phyloP scores from a whole-genome alignment of 768 basidiomycete species.

The Cyclocybe aegerita region DNA sequence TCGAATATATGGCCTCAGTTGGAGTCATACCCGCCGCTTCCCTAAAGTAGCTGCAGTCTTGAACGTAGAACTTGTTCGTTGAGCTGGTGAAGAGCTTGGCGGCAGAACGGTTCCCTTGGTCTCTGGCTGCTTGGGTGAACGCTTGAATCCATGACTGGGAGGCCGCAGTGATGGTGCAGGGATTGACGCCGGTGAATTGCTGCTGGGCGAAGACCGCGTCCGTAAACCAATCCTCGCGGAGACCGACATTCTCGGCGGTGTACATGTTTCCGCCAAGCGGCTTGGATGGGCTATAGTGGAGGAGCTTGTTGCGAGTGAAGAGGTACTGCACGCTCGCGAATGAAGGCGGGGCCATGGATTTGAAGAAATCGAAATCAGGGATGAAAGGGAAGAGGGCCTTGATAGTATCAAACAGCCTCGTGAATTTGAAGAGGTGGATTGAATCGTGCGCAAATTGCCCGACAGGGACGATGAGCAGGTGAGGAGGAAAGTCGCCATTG shows the following conservation, averaged over 20 bases:
- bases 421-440: no score
- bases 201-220: slow-evolving; percentile 30
- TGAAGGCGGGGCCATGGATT: no score
- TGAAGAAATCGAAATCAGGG: no score
- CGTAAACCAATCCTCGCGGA: slow-evolving; percentile 28
- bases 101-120: slow-evolving; percentile 13
- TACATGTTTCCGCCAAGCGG: slow-evolving; percentile 12
- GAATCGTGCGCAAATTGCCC: no score
- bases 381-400: no score
- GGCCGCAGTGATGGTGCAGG: slow-evolving; percentile 23
- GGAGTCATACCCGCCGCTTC: slow-evolving; percentile 8
- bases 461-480: no score
- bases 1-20: background rate
- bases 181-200: slow-evolving; percentile 27
- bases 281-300: no score
- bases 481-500: no score
- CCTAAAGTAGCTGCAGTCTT: slow-evolving; percentile 27
- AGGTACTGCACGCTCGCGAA: no score
- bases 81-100: slow-evolving; percentile 10
- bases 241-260: slow-evolving; percentile 23
- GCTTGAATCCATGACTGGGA: slow-evolving; percentile 16
- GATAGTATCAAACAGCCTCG: no score
- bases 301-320: no score
- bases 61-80: slow-evolving; percentile 16
- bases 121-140: slow-evolving; percentile 15